Percentiles rank a stretch among this genome's conserved stretches.
Conservation (phyloP, 805 yeast genomes). For the Hanseniaspora occidentalis region DNA sequence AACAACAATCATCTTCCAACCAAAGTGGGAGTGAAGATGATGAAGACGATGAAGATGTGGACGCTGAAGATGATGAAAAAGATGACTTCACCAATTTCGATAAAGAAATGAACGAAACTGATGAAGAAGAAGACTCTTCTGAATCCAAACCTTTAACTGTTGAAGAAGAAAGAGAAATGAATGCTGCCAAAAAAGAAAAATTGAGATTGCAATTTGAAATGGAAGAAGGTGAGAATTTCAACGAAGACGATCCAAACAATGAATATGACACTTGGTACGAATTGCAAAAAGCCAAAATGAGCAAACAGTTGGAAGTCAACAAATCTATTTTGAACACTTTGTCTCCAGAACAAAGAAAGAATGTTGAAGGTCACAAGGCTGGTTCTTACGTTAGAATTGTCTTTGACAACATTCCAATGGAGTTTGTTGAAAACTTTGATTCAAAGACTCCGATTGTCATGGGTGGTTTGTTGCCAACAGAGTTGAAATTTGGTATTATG, state of each 20-base stretch:
- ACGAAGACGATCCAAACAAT: conserved; percentile 69
- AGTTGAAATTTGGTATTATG: conserved; percentile 82
- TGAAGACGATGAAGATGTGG: conserved; percentile 5
- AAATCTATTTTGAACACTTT: conserved; percentile 62
- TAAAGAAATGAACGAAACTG: conserved; percentile 26
- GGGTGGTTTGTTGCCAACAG: conserved; percentile 87
- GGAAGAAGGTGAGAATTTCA: conserved; percentile 52
- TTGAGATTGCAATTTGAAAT: conserved; percentile 75
- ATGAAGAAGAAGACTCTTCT: conserved; percentile 21
- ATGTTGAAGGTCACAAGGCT: conserved; percentile 83
- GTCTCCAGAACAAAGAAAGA: conserved; percentile 64
- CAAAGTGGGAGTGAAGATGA: conserved; percentile 8
- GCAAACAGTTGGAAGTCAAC: conserved; percentile 90
- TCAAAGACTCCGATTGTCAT: conserved; percentile 76
- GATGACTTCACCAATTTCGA: conserved; percentile 30
- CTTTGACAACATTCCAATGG: conserved; percentile 75
- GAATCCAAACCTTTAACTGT: conserved; percentile 33
- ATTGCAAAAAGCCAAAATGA: conserved; percentile 91
- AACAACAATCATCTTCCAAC: no score
- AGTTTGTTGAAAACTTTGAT: conserved; percentile 75
- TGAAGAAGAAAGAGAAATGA: conserved; percentile 65
- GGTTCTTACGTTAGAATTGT: conserved; percentile 90
- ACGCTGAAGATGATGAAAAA: conserved; percentile 23
- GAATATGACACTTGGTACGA: conserved; percentile 97
- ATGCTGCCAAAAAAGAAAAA: conserved; percentile 83